Evolutionary conservation across 495 filamentous ascomycete genomes (phyloP), one percentile per base, ranked within the genome.

Genomic region (Paragyromitra xinjiangensis): DNA sequence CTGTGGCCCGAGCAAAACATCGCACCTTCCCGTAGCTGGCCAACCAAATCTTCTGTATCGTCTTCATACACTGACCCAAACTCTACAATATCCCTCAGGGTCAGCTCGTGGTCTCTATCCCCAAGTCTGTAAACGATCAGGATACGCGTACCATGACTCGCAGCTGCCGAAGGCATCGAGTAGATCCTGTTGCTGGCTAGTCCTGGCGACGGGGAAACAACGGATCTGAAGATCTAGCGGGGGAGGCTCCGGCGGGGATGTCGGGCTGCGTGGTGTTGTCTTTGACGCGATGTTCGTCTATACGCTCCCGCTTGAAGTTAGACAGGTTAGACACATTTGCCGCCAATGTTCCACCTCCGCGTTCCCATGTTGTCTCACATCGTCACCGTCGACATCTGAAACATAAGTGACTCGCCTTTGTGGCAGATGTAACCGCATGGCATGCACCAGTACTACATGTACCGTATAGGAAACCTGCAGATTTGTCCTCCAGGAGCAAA

Each of bases 381-480:
- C 67, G 69, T 77, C 45, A 73, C 68, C 40, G 69, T 77, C 74
- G 69, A 73, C 74, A 73, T 77, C 74, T 77, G 69, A 77, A 77
- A 77, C 74, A 73, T 26, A 64, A 40, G 67, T 71, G 73, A 75
- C 73, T 75, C 48, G 59, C 68, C 65, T 51, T 61, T 39, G 65
- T 37, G 19, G 58, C 67, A 77, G 73, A 73, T 77, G 69, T 66
- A 77, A 77, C 48, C 50, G 73, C 59, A 70, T 69, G 45, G 45
- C 59, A 71, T 72, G 48, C 39, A 62, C 64, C 51, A 64, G 64
- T 69, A 42, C 55, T 37, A 69, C 19, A 22, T 22, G 19, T 22
- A 22, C 64, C 26, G 55, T 63, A 48, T 75, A 40, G 48, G 48
- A 73, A 65, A 44, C 51, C 51, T 59, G 68, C 51, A 77, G n/a